phyloP scores from a whole-genome alignment of 169 alveolate species.

The Plasmodium gaboni region DNA sequence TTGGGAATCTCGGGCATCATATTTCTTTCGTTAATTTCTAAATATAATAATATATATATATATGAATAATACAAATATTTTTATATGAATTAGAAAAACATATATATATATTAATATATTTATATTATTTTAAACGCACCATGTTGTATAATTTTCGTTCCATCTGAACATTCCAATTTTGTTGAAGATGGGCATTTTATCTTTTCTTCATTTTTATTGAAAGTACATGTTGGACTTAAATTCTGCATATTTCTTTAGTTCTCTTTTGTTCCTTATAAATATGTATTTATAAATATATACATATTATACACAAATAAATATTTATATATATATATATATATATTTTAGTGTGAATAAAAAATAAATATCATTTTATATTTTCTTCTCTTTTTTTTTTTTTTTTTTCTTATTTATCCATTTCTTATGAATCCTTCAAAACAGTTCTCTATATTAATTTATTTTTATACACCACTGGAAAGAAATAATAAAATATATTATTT shows the following conservation, averaged over 20 bases:
- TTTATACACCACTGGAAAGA: too few relatives aligned
- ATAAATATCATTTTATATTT: too few relatives aligned
- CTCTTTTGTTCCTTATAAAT: neutral
- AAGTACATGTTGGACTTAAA: constrained; percentile 1
- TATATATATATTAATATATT: neutral
- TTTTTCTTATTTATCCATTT: neutral
- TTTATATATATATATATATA: too few relatives aligned
- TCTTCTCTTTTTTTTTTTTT: constrained; percentile 2
- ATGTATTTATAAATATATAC: too few relatives aligned
- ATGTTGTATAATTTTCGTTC: neutral
- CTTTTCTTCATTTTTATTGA: constrained; percentile 16
- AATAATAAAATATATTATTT: too few relatives aligned
- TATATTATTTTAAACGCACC: constrained; percentile 2
- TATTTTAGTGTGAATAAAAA: too few relatives aligned
- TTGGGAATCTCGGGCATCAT: constrained; percentile 74
- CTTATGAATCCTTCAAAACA: too few relatives aligned
- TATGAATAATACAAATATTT: neutral
- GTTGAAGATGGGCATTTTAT: constrained; percentile 37
- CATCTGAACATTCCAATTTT: neutral
- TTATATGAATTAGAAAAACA: neutral
- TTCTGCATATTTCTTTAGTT: constrained; percentile 20
- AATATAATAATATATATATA: neutral
- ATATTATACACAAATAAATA: too few relatives aligned
- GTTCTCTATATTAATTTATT: too few relatives aligned
- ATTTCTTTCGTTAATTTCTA: constrained; percentile 52